These are phyloP conservation scores for Annulohypoxylon bovei DNA, from an alignment of 495 filamentous ascomycete species.

Conservation along the genomic window DNA sequence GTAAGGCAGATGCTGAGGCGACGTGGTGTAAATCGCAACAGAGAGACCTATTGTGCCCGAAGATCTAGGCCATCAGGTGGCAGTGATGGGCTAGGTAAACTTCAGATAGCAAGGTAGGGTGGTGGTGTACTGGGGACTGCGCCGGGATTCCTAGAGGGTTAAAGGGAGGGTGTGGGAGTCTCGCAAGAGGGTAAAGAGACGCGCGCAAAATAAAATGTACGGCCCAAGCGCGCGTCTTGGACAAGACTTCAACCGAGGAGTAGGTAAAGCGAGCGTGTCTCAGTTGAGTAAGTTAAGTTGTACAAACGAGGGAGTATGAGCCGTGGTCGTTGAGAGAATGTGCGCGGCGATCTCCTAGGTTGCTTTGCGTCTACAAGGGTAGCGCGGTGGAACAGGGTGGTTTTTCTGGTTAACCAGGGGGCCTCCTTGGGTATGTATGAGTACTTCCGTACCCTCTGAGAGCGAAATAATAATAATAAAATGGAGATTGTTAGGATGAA, in stretches of 20 bases:
- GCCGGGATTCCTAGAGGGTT: slow-evolving; percentile 35
- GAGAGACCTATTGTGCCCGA: slow-evolving; percentile 41
- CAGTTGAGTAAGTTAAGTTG: slow-evolving; percentile 40
- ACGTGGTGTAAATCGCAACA: slow-evolving; percentile 39
- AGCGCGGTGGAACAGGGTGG: slow-evolving; percentile 45
- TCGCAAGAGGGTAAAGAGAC: slow-evolving; percentile 46
- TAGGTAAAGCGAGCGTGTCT: slow-evolving; percentile 44
- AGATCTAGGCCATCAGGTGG: slow-evolving; percentile 44
- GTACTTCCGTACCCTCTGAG: slow-evolving; percentile 30
- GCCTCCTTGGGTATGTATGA: slow-evolving; percentile 25
- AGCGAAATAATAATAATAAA: slow-evolving; percentile 24
- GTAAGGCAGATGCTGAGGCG: slow-evolving; percentile 38
- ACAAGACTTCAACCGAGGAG: slow-evolving; percentile 36
- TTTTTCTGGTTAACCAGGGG: slow-evolving; percentile 29
- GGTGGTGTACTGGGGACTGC: slow-evolving; percentile 27
- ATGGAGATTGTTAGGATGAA: slow-evolving; percentile 40
- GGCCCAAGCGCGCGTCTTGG: slow-evolving; percentile 47
- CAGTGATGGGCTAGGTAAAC: slow-evolving; percentile 40
- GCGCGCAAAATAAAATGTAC: slow-evolving; percentile 45
- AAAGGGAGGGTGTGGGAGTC: slow-evolving; percentile 38
- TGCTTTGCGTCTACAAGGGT: slow-evolving; percentile 47
- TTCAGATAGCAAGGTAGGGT: slow-evolving; percentile 42
- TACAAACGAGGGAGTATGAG: slow-evolving; percentile 43
- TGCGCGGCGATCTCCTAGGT: slow-evolving; percentile 43
- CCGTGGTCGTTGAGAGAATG: slow-evolving; percentile 41